Conservation (phyloP, 2,329 filamentous ascomycete species). For the Pseudogymnoascus sp. region DNA sequence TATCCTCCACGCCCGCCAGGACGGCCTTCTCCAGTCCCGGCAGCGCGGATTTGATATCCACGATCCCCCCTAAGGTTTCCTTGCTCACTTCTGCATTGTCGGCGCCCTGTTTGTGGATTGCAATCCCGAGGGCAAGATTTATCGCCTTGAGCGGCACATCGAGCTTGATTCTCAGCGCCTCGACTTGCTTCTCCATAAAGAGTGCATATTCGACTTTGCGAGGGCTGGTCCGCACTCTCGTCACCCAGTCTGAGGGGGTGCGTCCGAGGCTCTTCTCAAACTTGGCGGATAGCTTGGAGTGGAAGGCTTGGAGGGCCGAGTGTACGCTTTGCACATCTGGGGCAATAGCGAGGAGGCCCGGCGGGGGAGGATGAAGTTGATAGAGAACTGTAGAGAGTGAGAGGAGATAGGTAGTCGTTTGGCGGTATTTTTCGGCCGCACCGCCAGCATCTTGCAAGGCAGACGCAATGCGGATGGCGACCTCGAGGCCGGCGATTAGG, state of each 20-base stretch:
- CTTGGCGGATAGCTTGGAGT: background rate
- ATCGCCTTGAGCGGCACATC: conserved; percentile 1
- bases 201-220: background rate
- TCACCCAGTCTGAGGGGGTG: background rate
- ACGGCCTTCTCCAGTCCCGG: background rate
- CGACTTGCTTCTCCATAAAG: conserved; percentile 3
- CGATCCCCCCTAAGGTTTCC: background rate
- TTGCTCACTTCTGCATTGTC: background rate
- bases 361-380: background rate
- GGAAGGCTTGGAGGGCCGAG: background rate
- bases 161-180: background rate
- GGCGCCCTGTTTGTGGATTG: background rate
- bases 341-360: background rate
- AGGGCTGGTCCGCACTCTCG: background rate
- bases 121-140: background rate
- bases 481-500: conserved; percentile 1
- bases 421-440: background rate
- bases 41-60: background rate
- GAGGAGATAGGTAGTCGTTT: conserved; percentile 4
- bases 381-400: background rate
- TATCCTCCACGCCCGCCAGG: background rate
- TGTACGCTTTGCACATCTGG: background rate
- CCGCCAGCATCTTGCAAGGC: background rate
- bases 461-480: background rate
- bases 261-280: background rate